A percentile compares a stretch with the other conserved stretches of the same genome.
These are phyloP conservation scores for Vitis hybrid DNA, from an alignment of 177 flowering plant species.

Conservation along the genomic window DNA sequence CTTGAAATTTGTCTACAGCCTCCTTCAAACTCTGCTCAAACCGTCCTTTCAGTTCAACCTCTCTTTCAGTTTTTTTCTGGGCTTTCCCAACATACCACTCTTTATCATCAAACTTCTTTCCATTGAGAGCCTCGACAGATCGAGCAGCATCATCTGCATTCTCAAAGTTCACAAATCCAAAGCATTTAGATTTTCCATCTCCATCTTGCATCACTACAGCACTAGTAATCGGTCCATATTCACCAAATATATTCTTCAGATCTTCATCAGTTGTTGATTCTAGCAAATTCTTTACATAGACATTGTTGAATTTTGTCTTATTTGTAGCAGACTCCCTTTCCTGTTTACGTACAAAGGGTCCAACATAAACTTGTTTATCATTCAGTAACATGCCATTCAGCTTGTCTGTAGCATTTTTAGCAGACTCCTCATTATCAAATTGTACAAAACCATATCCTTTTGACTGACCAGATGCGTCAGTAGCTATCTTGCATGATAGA, in stretches of 20 bases:
- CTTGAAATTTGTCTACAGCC: slow-evolving; percentile 27
- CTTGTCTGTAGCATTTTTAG: slow-evolving; percentile 36
- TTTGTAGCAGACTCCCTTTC: slow-evolving; percentile 28
- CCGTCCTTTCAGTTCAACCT: slow-evolving; percentile 25
- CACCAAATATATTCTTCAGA: slow-evolving; percentile 28
- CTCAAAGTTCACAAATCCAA: slow-evolving; percentile 38
- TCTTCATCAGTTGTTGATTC: slow-evolving; percentile 36
- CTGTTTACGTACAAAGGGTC: slow-evolving; percentile 35
- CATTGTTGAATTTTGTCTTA: slow-evolving; percentile 34
- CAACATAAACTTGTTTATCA: slow-evolving; percentile 41
- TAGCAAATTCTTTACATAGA: slow-evolving; percentile 36
- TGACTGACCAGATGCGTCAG: slow-evolving; percentile 38
- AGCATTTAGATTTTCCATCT: slow-evolving; percentile 31
- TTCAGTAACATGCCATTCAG: slow-evolving; percentile 42
- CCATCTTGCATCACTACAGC: slow-evolving; percentile 36
- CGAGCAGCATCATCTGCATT: slow-evolving; percentile 28
- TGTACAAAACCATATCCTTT: slow-evolving; percentile 45
- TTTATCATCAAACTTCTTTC: slow-evolving; percentile 33
- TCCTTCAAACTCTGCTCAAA: slow-evolving; percentile 33
- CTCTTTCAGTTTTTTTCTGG: slow-evolving; percentile 34
- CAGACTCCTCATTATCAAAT: slow-evolving; percentile 33
- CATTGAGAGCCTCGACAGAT: slow-evolving; percentile 32
- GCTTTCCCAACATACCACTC: slow-evolving; percentile 44
- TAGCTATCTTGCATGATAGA: slow-evolving; percentile 37
- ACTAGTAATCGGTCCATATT: slow-evolving; percentile 29